Conservation (phyloP, 495 filamentous ascomycete genomes). For the Pseudotulostoma volvatum region DNA sequence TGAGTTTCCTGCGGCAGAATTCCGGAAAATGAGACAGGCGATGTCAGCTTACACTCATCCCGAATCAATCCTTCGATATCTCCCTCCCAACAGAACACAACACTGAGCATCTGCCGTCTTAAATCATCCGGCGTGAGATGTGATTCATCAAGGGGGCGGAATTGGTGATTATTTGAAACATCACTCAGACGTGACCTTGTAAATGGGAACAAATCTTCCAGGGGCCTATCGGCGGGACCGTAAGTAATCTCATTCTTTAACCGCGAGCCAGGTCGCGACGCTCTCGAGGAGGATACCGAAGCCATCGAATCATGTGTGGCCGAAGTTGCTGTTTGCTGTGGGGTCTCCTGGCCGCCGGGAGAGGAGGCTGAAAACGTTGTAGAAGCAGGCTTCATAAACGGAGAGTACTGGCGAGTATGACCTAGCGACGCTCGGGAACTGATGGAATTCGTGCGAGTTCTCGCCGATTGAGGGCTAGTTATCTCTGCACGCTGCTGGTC, state of each 20-base stretch:
- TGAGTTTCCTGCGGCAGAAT: neutral
- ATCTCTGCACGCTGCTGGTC: conserved; percentile 40
- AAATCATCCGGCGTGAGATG: conserved; percentile 69
- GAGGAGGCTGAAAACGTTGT: conserved; percentile 32
- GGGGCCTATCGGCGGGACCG: conserved; percentile 41
- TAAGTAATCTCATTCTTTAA: conserved; percentile 67
- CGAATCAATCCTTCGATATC: conserved; percentile 69
- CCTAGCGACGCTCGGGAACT: conserved; percentile 34
- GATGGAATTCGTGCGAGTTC: conserved; percentile 47
- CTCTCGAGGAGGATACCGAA: conserved; percentile 43
- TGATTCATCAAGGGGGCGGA: conserved; percentile 37
- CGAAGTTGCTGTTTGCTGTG: conserved; percentile 8
- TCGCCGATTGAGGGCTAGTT: conserved; percentile 44
- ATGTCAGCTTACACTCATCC: conserved; percentile 49
- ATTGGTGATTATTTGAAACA: conserved; percentile 55
- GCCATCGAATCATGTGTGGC: conserved; percentile 16
- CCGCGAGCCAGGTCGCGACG: conserved; percentile 50
- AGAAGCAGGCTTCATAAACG: conserved; percentile 25
- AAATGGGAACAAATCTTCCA: conserved; percentile 46
- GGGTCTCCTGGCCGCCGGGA: conserved; percentile 19
- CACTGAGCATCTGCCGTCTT: conserved; percentile 77
- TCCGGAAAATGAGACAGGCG: conserved; percentile 1
- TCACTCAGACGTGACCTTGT: conserved; percentile 61
- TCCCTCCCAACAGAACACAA: conserved; percentile 89
- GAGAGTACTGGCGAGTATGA: conserved; percentile 20